Base-by-base conservation (phyloP, 2,329 filamentous ascomycete species). In the Bipolaris cookei region DNA sequence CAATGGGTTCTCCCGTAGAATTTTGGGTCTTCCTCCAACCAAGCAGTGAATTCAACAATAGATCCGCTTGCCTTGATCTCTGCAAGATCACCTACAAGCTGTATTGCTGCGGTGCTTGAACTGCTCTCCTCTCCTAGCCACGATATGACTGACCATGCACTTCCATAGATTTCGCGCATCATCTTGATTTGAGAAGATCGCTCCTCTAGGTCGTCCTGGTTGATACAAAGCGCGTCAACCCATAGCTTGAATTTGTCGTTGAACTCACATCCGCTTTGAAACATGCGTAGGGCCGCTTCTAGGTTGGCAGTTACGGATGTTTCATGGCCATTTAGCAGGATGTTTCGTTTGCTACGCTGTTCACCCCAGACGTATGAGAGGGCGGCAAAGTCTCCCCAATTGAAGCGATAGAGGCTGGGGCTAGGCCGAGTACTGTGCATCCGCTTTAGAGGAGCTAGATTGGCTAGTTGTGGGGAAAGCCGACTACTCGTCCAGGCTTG, bases 201-300 rank as follows among this genome's bases (percentile, higher is more conserved):
- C 25, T 47, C 44, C 3, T 21, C 30, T 6, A 47, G 28, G 18
- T 47, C 30, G 18, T 35, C 14, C 14, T 47, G 44, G 8, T 47
- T 47, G 44, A 47, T 47, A 32, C 44, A 47, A 8, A 47, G 28
- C 3, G 44, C 30, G 20, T 47, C 44, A 6, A 23, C 44, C 44
- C 44, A 47, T 35, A 47, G 18, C 20, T 47, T 47, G 30, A 47
- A 47, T 3, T 21, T 2, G 21, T 35, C 18, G 11, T 20, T 21
- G 13, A 47, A 47, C 8, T 47, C 39, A 25, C 20, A n/a, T 3
- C 39, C 21, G 39, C 13, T 16, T 6, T 23, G 39, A 25, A 42
- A 42, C 20, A 42, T 25, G 13, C 39, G 13, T 25, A 42, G 21
- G n/a, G 39, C 39, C 6, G 39, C 39, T 16, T 42, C 39, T 20